A percentile compares a stretch with the other conserved stretches of the same genome.
Evolutionary conservation across 2,329 filamentous ascomycete genomes (phyloP).

Genomic region (Fusarium sp.): DNA sequence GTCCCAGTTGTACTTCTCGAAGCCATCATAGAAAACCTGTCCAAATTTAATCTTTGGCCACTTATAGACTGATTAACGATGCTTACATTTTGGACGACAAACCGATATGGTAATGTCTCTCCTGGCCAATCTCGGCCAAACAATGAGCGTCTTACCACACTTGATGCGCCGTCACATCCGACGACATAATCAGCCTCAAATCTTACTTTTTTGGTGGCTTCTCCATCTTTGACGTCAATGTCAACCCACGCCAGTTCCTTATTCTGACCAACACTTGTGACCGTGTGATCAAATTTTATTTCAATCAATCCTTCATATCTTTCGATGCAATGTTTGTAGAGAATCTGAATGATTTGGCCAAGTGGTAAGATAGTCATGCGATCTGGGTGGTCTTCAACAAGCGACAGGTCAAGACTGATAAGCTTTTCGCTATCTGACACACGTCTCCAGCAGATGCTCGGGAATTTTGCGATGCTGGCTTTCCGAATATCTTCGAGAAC

Average conservation of each 20-base stretch:
- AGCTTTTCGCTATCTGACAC: conserved; percentile 7
- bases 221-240: neutral
- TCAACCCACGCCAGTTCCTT: neutral
- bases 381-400: conserved; percentile 13
- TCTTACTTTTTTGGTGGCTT: rapidly evolving
- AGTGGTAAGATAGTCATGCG: conserved; percentile 6
- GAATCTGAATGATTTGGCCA: conserved; percentile 2
- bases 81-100: conserved; percentile 11
- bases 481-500: neutral
- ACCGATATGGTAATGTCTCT: neutral
- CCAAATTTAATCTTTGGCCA: rapidly evolving
- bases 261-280: neutral
- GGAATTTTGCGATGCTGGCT: conserved; percentile 3
- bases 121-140: conserved; percentile 11
- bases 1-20: conserved; percentile 4
- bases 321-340: neutral
- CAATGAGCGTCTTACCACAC: neutral
- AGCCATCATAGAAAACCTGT: conserved; percentile 14
- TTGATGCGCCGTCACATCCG: conserved; percentile 12
- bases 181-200: conserved; percentile 8
- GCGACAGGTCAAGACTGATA: conserved; percentile 5
- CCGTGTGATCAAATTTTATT: conserved; percentile 9
- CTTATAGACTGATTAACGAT: rapidly evolving
- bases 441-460: conserved; percentile 6
- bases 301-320: neutral